Evolutionary conservation across 129 eudicot genomes (phyloP).

Genomic region (Mikania micrantha): DNA sequence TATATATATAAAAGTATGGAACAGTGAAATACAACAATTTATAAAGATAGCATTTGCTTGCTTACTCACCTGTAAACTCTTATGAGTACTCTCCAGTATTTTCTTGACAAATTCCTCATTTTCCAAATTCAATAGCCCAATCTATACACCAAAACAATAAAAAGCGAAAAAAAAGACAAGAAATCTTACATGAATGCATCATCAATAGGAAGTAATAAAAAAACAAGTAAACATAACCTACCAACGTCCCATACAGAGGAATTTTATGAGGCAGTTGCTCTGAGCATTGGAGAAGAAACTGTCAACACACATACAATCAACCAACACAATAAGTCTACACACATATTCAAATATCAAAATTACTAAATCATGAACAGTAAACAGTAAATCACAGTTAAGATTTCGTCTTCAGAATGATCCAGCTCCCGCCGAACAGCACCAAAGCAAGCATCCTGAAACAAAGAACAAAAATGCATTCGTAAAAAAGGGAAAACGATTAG

Average conservation of each 20-base stretch:
- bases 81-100: slow-evolving; percentile 59
- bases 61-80: slow-evolving; percentile 63
- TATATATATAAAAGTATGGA: not conserved
- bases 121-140: slow-evolving; percentile 89
- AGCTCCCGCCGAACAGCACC: slow-evolving; percentile 75
- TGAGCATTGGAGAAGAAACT: slow-evolving; percentile 88
- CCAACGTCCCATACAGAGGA: slow-evolving; percentile 90
- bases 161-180: not conserved
- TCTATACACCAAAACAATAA: slow-evolving; percentile 28
- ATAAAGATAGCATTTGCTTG: not conserved
- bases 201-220: not conserved
- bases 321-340: not conserved
- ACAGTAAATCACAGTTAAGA: slow-evolving; percentile 34
- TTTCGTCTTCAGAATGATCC: slow-evolving; percentile 54
- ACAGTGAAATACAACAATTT: not conserved
- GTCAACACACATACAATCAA: slow-evolving; percentile 10
- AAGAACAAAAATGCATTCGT: not conserved
- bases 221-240: slow-evolving; percentile 20
- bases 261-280: slow-evolving; percentile 98
- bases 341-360: not conserved
- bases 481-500: not conserved
- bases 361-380: not conserved
- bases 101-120: slow-evolving; percentile 67
- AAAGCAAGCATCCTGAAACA: slow-evolving; percentile 69
- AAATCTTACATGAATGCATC: not conserved